phyloP scores from a whole-genome alignment of 257 asterid genomes.

The Solanum raphanifolium region DNA sequence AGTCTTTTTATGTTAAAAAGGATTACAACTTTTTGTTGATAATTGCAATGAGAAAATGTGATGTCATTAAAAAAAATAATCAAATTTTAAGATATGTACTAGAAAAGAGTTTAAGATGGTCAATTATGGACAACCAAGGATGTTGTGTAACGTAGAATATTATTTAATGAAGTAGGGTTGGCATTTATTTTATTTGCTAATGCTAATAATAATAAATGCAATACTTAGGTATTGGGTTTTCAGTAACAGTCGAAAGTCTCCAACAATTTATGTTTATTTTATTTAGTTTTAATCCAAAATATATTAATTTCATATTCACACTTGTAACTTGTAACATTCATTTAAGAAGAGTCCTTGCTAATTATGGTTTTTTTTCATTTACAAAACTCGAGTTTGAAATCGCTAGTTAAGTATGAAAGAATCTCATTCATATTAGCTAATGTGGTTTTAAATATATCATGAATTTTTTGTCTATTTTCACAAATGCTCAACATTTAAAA shows the following conservation, averaged over 20 bases:
- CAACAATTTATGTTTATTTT: background rate
- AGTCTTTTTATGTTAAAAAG: background rate
- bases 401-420: background rate
- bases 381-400: too few species aligned
- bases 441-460: too few species aligned
- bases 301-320: background rate
- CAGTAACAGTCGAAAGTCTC: background rate
- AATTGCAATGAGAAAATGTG: background rate
- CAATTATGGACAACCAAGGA: background rate
- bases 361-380: too few species aligned
- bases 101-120: background rate
- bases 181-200: background rate
- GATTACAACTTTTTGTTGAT: background rate
- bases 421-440: too few species aligned
- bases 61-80: background rate
- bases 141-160: background rate
- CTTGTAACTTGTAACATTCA: background rate
- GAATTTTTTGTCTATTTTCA: too few species aligned
- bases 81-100: background rate
- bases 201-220: background rate
- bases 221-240: background rate
- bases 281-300: background rate
- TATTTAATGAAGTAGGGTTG: background rate
- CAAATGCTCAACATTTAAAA: background rate
- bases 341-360: background rate